Evolutionary conservation across 306 rosid genomes (phyloP).

Genomic region (Prunus salicina): DNA sequence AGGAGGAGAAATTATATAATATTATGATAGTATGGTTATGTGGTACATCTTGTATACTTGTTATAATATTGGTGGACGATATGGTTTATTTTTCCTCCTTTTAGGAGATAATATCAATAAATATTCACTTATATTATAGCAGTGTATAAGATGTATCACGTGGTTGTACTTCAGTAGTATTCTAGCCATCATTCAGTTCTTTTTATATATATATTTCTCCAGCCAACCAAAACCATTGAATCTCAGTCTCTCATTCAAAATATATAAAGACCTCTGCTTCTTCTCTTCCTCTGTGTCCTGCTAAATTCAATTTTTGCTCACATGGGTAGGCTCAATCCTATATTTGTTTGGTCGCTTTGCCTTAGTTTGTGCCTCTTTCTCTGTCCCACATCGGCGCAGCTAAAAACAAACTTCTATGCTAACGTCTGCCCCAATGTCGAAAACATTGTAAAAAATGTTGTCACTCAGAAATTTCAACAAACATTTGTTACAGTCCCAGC

Average conservation of each 20-base stretch:
- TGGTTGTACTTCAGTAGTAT: too few relatives aligned
- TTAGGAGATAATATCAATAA: too few relatives aligned
- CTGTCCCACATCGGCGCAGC: constrained; percentile 49
- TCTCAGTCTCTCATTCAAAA: background rate
- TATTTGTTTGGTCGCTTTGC: constrained; percentile 35
- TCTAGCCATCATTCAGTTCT: background rate
- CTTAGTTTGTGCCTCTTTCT: constrained; percentile 35
- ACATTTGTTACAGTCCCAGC: constrained; percentile 86
- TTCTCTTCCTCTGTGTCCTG: background rate
- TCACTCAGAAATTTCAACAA: constrained; percentile 58
- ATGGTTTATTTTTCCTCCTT: rapidly evolving
- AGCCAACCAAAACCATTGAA: background rate
- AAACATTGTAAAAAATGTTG: constrained; percentile 57
- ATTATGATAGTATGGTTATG: rapidly evolving
- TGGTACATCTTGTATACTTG: too few relatives aligned
- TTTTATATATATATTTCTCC: constrained; percentile 1
- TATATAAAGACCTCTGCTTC: background rate
- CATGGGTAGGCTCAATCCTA: constrained; percentile 45
- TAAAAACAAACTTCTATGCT: constrained; percentile 59
- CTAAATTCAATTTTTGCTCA: background rate
- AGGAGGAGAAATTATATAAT: background rate
- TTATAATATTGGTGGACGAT: too few relatives aligned
- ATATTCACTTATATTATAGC: too few relatives aligned
- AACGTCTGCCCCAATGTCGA: constrained; percentile 74
- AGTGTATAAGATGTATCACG: too few relatives aligned